Base-by-base conservation (phyloP, 768 basidiomycete genomes). In the Pholiota conissans region DNA sequence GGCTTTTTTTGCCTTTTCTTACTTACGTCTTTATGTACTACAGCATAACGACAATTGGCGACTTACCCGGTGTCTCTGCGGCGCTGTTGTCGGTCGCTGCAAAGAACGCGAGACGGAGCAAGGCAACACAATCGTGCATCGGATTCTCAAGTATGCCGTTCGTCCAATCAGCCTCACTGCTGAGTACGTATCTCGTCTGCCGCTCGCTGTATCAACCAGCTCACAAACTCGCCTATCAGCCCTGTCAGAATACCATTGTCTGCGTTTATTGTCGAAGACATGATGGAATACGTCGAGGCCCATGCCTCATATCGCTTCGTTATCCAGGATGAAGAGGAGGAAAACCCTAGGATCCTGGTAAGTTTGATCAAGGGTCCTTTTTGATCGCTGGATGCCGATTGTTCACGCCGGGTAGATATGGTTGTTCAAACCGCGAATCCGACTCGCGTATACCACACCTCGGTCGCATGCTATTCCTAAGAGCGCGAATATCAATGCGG, bases 301-400 rank as follows among this genome's bases (percentile, higher is more conserved):
- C 95, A 98, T 68, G 94, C 95, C 1, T 89, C 90, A 0, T 94
- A 98, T 72, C 90, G 95, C 9, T 98, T 98, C 66, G 81, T 95
- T 30, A 73, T 98, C 29, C 77, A 84, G 14, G 95, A 97, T 58
- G 94, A 95, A 62, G 93, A 96, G 65, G 84, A 89, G 27, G 91
- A 93, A 59, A 81, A 79, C 26, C 85, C 90, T 3, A 79, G 89
- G 52, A 79, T 98, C 13, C 75, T 97, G 60, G 94, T 97, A 53
- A 57, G 90, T 76, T 5, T 14, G 1, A 26, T 27, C 9, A 13
- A 29, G 40, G 45, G 11, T 37, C 2, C 54, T 22, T 3, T 26
- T 10, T 5, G 37, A 20, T 10, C 2, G 5, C 18, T 56, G n/a
- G 27, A 28, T 20, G 4, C 29, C 47, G 39, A 39, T 57, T 58